Conservation (phyloP, 2,329 filamentous ascomycete genomes). For the Fusarium bulbicola region DNA sequence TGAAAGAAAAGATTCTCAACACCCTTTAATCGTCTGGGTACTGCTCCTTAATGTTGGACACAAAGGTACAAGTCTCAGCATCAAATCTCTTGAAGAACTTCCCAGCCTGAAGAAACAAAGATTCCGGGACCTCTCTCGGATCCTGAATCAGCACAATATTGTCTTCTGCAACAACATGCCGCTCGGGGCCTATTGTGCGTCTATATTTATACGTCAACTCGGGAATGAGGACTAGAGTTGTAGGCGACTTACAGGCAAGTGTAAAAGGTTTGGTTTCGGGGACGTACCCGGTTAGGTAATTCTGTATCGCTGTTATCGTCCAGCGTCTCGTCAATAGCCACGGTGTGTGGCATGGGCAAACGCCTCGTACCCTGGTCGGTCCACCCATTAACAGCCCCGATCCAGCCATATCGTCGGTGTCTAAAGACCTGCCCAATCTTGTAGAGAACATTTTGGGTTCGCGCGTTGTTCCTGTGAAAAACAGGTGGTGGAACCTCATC, state of each 20-base stretch:
- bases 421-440: constrained; percentile 84
- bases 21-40: constrained; percentile 82
- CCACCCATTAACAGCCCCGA: constrained; percentile 91
- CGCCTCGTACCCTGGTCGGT: constrained; percentile 57
- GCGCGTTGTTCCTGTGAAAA: constrained; percentile 43
- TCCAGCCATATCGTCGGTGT: constrained; percentile 82
- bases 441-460: constrained; percentile 53
- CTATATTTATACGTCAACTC: constrained; percentile 32
- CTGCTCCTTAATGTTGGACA: constrained; percentile 82
- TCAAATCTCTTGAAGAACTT: constrained; percentile 92
- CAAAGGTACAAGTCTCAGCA: constrained; percentile 69
- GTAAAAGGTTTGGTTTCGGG: constrained; percentile 68
- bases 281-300: constrained; percentile 39
- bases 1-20: background rate
- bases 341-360: constrained; percentile 40
- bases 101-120: constrained; percentile 76
- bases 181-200: constrained; percentile 47
- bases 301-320: constrained; percentile 43
- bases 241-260: constrained; percentile 78
- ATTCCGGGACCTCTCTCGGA: constrained; percentile 57
- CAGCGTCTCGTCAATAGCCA: constrained; percentile 40
- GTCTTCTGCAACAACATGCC: constrained; percentile 66
- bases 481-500: constrained; percentile 54
- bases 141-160: constrained; percentile 75
- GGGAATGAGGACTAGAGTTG: background rate